Percentiles rank a stretch among this genome's conserved stretches.
These are phyloP conservation scores for Pholiota adiposa DNA, from an alignment of 1,284 basidiomycete species.

Conservation along the genomic window DNA sequence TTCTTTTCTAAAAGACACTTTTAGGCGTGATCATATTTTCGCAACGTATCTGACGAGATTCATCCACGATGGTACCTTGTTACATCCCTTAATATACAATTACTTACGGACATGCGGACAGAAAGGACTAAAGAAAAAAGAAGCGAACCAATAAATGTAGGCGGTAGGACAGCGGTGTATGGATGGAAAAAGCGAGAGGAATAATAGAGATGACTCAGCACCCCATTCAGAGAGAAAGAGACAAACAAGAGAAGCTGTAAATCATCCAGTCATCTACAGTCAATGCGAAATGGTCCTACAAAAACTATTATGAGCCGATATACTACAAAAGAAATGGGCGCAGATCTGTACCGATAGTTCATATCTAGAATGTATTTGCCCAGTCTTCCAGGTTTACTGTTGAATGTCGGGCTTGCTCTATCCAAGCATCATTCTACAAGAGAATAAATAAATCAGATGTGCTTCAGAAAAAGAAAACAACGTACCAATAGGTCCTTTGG, in stretches of 20 bases:
- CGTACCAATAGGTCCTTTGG: slow-evolving; percentile 79
- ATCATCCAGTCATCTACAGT: slow-evolving; percentile 7
- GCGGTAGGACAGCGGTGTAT: slow-evolving; percentile 1
- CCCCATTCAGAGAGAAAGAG: neutral
- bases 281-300: neutral
- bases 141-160: slow-evolving; percentile 11
- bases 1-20: no score
- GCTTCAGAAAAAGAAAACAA: neutral
- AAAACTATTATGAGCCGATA: neutral
- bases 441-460: slow-evolving; percentile 2
- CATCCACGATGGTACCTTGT: slow-evolving; percentile 7
- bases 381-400: slow-evolving; percentile 37
- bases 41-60: neutral
- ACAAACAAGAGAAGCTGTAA: slow-evolving; percentile 1
- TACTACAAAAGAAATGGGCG: neutral
- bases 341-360: neutral
- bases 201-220: slow-evolving; percentile 21
- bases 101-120: slow-evolving; percentile 11
- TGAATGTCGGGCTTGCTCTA: slow-evolving; percentile 30
- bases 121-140: slow-evolving; percentile 5
- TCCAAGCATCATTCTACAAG: slow-evolving; percentile 35
- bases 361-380: slow-evolving; percentile 35
- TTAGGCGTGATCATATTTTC: no score
- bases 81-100: slow-evolving; percentile 16
- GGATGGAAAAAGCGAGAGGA: slow-evolving; percentile 16